A percentile compares a stretch with the other conserved stretches of the same genome.
phyloP scores from a whole-genome alignment of 2,329 filamentous ascomycete species.

The Alternaria consortialis region DNA sequence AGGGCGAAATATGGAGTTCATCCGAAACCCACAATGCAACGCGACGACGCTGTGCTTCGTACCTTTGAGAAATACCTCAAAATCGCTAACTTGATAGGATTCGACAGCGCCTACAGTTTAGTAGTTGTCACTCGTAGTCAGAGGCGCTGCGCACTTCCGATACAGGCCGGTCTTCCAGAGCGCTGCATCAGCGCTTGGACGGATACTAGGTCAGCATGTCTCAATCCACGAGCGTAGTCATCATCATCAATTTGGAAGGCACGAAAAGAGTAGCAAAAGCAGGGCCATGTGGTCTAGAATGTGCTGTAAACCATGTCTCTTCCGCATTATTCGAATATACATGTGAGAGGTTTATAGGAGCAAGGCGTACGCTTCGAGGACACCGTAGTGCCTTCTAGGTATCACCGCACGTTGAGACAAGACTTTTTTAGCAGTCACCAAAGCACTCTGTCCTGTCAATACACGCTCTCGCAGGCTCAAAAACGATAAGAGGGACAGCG shows the following conservation, averaged over 20 bases:
- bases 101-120: neutral
- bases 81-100: neutral
- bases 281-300: neutral
- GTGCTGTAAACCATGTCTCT: neutral
- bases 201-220: neutral
- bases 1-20: neutral
- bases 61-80: neutral
- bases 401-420: neutral
- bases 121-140: neutral
- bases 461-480: neutral
- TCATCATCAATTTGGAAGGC: neutral
- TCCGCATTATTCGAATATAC: neutral
- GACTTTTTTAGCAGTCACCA: neutral
- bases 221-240: neutral
- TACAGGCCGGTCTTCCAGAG: neutral
- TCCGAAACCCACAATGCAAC: constrained; percentile 1
- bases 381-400: neutral
- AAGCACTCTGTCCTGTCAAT: neutral
- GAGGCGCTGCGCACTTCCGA: neutral
- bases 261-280: neutral
- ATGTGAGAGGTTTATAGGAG: neutral
- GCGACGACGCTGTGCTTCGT: neutral
- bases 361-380: neutral
- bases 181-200: neutral
- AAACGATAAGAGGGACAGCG: neutral